phyloP scores from a whole-genome alignment of 192 early-diverging fungal species.

The Backusella sp. region DNA sequence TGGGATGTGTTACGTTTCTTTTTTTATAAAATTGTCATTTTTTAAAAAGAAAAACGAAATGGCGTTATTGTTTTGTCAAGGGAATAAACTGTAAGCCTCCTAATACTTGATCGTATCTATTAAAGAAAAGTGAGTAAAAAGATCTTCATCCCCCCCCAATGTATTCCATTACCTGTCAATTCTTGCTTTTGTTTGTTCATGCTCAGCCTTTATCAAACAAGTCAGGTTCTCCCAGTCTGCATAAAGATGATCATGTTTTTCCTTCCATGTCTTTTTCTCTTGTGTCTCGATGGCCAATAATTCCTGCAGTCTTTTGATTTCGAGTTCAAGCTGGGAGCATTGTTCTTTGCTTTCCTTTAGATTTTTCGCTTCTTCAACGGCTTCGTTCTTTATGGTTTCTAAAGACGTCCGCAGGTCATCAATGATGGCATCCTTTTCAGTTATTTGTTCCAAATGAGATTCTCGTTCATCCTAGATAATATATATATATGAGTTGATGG shows the following conservation, averaged over 20 bases:
- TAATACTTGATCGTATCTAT: slow-evolving; percentile 8
- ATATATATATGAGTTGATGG: neutral
- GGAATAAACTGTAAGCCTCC: neutral
- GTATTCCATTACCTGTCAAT: neutral
- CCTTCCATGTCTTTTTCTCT: slow-evolving; percentile 4
- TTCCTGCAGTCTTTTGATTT: neutral
- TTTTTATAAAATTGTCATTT: no score
- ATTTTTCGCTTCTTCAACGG: neutral
- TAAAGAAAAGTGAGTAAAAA: neutral
- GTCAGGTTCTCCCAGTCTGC: slow-evolving; percentile 13
- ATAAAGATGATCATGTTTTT: slow-evolving; percentile 8
- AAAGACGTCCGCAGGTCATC: neutral
- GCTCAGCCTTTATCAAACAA: neutral
- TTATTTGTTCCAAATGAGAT: neutral
- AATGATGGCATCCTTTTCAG: neutral
- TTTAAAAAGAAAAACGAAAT: no score
- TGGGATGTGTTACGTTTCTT: neutral
- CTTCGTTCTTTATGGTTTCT: neutral
- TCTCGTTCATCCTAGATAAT: neutral
- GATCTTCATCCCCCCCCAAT: no score
- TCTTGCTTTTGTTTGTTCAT: slow-evolving; percentile 11
- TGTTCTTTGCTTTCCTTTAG: neutral
- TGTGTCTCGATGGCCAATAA: neutral
- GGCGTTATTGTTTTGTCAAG: neutral
- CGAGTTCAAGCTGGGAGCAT: neutral